Evolutionary conservation across 225 moss, liverwort and hornwort genomes (phyloP).

Genomic region (Straminergon stramineum): DNA sequence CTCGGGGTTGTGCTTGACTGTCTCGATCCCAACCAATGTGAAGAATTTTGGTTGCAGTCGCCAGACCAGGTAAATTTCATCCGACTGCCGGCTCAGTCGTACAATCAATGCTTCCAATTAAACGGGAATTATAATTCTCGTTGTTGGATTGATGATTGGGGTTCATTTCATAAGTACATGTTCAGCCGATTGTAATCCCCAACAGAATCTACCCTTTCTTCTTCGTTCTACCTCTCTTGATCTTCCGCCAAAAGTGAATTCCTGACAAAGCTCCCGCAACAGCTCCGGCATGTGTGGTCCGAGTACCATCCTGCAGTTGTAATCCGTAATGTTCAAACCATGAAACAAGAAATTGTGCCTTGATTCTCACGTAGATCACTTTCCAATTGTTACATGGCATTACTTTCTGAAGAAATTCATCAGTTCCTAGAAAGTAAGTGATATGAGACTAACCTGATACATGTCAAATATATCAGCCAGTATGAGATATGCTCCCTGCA

Average conservation of each 20-base stretch:
- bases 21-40: neutral
- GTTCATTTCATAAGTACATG: neutral
- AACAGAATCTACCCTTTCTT: neutral
- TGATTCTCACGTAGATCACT: neutral
- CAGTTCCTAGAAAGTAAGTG: neutral
- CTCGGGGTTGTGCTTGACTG: neutral
- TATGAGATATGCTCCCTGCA: conserved; percentile 10
- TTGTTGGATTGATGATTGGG: neutral
- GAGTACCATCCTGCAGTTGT: conserved; percentile 19
- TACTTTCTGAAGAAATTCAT: neutral
- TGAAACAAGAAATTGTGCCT: neutral
- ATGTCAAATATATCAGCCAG: conserved; percentile 7
- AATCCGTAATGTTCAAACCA: neutral
- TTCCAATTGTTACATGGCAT: neutral
- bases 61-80: neutral
- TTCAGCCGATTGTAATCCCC: neutral
- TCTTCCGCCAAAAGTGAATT: conserved; percentile 12
- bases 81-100: neutral
- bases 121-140: neutral
- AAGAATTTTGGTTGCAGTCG: neutral
- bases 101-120: neutral
- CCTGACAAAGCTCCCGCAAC: conserved; percentile 19
- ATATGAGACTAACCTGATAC: neutral
- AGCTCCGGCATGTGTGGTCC: conserved; percentile 35
- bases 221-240: conserved; percentile 13